phyloP scores from a whole-genome alignment of 139 green algal genomes.

The Penium margaritaceum region DNA sequence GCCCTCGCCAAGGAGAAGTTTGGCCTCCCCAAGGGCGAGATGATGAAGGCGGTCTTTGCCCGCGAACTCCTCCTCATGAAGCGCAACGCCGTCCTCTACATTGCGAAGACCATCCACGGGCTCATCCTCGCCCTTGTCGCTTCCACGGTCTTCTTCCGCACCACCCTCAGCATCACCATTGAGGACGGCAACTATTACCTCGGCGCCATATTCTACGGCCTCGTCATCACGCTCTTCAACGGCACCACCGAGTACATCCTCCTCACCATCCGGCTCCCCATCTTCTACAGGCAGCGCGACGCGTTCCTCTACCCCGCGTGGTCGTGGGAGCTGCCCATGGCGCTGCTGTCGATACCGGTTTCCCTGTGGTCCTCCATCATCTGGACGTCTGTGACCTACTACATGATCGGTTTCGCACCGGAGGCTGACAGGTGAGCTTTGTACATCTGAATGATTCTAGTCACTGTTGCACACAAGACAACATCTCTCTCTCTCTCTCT shows the following conservation, averaged over 20 bases:
- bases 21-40: constrained; percentile 1
- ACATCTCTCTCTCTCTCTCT: too few relatives aligned
- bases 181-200: constrained; percentile 51
- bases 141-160: constrained; percentile 53
- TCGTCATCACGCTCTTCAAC: constrained; percentile 50
- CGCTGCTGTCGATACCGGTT: constrained; percentile 54
- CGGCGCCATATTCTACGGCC: constrained; percentile 52
- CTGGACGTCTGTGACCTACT: constrained; percentile 24
- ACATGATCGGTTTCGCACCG: constrained; percentile 16
- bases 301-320: constrained; percentile 60
- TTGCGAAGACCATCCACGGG: constrained; percentile 43
- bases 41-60: constrained; percentile 39
- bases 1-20: neutral
- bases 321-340: constrained; percentile 43
- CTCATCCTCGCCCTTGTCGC: constrained; percentile 6
- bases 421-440: constrained; percentile 9
- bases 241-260: constrained; percentile 22
- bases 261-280: constrained; percentile 4
- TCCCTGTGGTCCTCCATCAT: constrained; percentile 51
- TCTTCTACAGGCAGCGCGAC: constrained; percentile 77
- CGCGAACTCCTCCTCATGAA: constrained; percentile 52
- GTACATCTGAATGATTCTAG: too few relatives aligned
- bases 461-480: too few relatives aligned
- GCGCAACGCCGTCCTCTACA: constrained; percentile 48
- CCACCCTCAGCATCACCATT: constrained; percentile 42